These are phyloP conservation scores for Stentor coeruleus DNA, from an alignment of 73 alveolate genomes.

Conservation along the genomic window DNA sequence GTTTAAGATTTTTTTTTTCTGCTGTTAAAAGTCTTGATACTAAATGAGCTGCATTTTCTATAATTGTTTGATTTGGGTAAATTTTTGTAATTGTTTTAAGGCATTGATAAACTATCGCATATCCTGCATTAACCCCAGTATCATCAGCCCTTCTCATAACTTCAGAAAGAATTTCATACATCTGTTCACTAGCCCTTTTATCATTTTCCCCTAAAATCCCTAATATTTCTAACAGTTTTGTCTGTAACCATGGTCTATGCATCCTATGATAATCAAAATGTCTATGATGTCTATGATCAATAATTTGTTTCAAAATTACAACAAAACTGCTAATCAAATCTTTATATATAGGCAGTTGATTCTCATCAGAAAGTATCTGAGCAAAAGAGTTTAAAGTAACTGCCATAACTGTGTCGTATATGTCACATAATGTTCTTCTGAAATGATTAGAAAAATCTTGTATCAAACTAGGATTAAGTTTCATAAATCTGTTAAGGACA, in stretches of 20 bases:
- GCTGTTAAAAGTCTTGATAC: conserved; percentile 60
- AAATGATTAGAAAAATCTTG: conserved; percentile 40
- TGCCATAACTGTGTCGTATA: conserved; percentile 81
- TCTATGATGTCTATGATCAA: conserved; percentile 81
- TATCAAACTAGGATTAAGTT: neutral
- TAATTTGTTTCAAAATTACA: conserved; percentile 72
- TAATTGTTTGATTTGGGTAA: conserved; percentile 80
- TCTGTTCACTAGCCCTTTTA: conserved; percentile 81
- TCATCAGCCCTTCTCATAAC: conserved; percentile 93
- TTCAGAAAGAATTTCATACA: conserved; percentile 90
- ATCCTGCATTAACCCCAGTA: conserved; percentile 91
- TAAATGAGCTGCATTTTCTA: conserved; percentile 88
- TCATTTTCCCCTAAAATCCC: conserved; percentile 91
- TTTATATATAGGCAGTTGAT: conserved; percentile 72
- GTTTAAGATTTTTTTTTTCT: conserved; percentile 15
- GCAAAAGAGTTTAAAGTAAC: conserved; percentile 70
- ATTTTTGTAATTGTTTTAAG: conserved; percentile 88
- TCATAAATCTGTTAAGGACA: neutral
- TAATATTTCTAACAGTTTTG: conserved; percentile 72
- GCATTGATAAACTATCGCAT: conserved; percentile 97
- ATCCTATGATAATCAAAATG: conserved; percentile 97
- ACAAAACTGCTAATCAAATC: conserved; percentile 89
- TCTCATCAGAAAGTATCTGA: conserved; percentile 45
- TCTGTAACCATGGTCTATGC: conserved; percentile 99
- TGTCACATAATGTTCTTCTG: conserved; percentile 74